Conservation (phyloP, 1,139 yeast genomes). For the Blastobotrys aristatus region DNA sequence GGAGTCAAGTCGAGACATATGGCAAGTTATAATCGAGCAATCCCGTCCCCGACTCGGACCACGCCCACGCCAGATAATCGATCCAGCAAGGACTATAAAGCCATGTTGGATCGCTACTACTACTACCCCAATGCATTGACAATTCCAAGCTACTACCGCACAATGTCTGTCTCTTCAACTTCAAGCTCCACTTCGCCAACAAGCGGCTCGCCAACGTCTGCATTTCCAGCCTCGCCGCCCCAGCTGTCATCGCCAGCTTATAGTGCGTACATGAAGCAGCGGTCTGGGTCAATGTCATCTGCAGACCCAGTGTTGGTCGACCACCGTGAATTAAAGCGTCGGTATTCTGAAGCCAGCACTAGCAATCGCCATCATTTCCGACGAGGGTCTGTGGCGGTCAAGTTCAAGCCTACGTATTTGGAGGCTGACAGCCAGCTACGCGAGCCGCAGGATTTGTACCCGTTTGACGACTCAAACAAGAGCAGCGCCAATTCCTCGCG, state of each 20-base stretch:
- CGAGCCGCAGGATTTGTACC: constrained; percentile 9
- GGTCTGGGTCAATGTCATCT: background rate
- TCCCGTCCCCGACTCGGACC: no score
- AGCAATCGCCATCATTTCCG: constrained; percentile 25
- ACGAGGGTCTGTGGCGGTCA: constrained; percentile 28
- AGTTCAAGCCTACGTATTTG: constrained; percentile 20
- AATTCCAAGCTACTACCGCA: background rate
- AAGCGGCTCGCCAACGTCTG: background rate
- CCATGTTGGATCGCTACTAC: background rate
- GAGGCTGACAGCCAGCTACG: constrained; percentile 1
- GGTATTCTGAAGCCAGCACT: background rate
- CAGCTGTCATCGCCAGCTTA: background rate
- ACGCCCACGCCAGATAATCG: no score
- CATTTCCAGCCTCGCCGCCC: background rate
- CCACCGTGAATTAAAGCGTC: background rate
- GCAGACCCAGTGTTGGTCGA: background rate
- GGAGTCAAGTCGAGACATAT: no score
- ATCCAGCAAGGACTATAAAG: background rate
- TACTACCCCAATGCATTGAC: background rate
- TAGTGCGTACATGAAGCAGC: background rate
- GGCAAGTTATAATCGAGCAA: no score
- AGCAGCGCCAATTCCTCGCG: background rate
- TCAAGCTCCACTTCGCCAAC: no score
- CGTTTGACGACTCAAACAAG: background rate
- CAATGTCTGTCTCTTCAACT: background rate